A percentile compares a stretch with the other conserved stretches of the same genome.
These are phyloP conservation scores for Talaromyces islandicus DNA, from an alignment of 2,329 filamentous ascomycete genomes.

Conservation along the genomic window DNA sequence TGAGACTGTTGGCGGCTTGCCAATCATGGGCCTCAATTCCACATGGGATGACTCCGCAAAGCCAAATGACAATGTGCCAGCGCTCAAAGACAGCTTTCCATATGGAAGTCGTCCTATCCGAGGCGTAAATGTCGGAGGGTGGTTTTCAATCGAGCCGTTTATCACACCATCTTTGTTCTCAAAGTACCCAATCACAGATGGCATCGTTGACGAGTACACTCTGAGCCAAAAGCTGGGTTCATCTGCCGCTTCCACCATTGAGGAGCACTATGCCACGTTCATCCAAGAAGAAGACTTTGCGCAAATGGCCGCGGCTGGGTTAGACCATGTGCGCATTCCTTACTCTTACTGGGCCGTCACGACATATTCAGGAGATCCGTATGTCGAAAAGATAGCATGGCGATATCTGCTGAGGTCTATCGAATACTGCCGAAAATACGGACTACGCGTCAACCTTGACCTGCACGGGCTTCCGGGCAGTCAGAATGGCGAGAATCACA, in stretches of 20 bases:
- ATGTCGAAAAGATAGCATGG: slow-evolving; percentile 82
- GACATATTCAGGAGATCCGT: slow-evolving; percentile 79
- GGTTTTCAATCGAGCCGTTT: slow-evolving; percentile 90
- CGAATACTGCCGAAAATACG: slow-evolving; percentile 89
- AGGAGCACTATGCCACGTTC: slow-evolving; percentile 86
- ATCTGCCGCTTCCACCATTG: slow-evolving; percentile 62
- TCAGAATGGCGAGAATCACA: slow-evolving; percentile 98
- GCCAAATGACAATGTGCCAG: slow-evolving; percentile 73
- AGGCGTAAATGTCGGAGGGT: slow-evolving; percentile 89
- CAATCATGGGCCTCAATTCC: slow-evolving; percentile 80
- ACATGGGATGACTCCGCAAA: slow-evolving; percentile 77
- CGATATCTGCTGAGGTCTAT: slow-evolving; percentile 87
- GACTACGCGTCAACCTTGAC: slow-evolving; percentile 86
- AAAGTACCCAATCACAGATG: slow-evolving; percentile 54
- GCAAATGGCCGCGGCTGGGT: slow-evolving; percentile 77
- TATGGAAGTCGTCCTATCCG: slow-evolving; percentile 76
- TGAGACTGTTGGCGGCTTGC: slow-evolving; percentile 75
- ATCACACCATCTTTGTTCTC: slow-evolving; percentile 90
- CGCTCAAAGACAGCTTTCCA: slow-evolving; percentile 69
- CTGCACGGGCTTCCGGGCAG: slow-evolving; percentile 86
- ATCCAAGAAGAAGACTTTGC: slow-evolving; percentile 77
- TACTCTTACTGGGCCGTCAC: slow-evolving; percentile 93
- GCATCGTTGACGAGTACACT: slow-evolving; percentile 82
- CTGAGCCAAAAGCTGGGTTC: slow-evolving; percentile 65
- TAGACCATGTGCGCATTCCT: slow-evolving; percentile 95